Evolutionary conservation across 1,139 yeast genomes (phyloP), one percentile per base, ranked within the genome.

Genomic region (Sugiyamaella pinicola): DNA sequence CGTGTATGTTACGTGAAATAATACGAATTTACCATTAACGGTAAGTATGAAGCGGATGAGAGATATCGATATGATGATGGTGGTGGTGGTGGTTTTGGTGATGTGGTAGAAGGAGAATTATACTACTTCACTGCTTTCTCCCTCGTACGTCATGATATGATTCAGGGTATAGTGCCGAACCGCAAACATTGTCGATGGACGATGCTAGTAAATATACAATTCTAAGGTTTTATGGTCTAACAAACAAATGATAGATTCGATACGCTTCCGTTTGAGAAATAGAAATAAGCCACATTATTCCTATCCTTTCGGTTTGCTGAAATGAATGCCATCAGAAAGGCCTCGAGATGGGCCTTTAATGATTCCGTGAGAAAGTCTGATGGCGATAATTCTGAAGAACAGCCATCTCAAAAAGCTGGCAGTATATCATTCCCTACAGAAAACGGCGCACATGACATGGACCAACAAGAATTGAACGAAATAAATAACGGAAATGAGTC

Each of bases 401-500:
- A n/a, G n/a, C n/a, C n/a, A n/a, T n/a, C n/a, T n/a, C n/a, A n/a
- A n/a, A n/a, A n/a, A n/a, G n/a, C n/a, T 13, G 40, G 21, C 21
- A n/a, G 12, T 13, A n/a, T n/a, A n/a, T 37, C 40, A 12, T 3
- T 6, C 12, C 8, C 22, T 13, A 35, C 40, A 18, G 26, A 21
- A 10, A 19, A 37, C 17, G 40, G 6, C 4, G 40, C 19, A 2
- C 24, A 34, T 12, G 38, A 34, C 9, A n/a, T 3, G 28, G 28
- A 24, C 28, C 17, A 15, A 15, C 6, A 34, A 15, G 9, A 34
- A 18, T 15, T 10, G 38, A 28, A 28, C 10, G 12, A 9, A 28
- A n/a, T n/a, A n/a, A n/a, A n/a, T 15, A 15, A 34, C 9, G 18
- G 21, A 29, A 66, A 60, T 46, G 64, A 56, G 44, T 46, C 49